Percentiles rank a stretch among this genome's conserved stretches.
Conservation (phyloP, 768 basidiomycete genomes). For the Royoungia palumana region DNA sequence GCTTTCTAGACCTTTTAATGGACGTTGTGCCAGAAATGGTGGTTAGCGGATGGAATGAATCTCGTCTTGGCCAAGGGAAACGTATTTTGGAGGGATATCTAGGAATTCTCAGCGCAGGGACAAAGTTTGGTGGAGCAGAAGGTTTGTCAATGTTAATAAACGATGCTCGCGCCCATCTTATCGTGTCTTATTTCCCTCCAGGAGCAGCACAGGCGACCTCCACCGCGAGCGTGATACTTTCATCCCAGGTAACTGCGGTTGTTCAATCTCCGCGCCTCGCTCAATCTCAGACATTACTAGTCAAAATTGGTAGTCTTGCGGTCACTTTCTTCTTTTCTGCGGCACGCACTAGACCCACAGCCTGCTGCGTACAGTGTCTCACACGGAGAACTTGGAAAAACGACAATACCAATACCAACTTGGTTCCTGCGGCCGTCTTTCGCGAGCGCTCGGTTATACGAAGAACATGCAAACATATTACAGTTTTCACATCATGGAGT, state of each 20-base stretch:
- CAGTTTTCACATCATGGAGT: slow-evolving; percentile 17
- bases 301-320: slow-evolving; percentile 75
- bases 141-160: slow-evolving; percentile 35
- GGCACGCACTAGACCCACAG: slow-evolving; percentile 37
- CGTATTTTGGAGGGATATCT: slow-evolving; percentile 78
- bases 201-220: slow-evolving; percentile 47
- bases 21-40: slow-evolving; percentile 65
- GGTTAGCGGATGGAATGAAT: slow-evolving; percentile 62
- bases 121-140: slow-evolving; percentile 54
- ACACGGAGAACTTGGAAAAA: slow-evolving; percentile 6
- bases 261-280: not conserved
- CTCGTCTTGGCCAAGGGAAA: slow-evolving; percentile 49
- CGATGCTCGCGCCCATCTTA: not conserved
- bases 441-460: slow-evolving; percentile 45
- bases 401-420: slow-evolving; percentile 36
- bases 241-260: slow-evolving; percentile 46
- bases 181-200: slow-evolving; percentile 1
- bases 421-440: slow-evolving; percentile 72
- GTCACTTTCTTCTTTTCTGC: slow-evolving; percentile 69
- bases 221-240: slow-evolving; percentile 62
- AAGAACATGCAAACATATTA: slow-evolving; percentile 50
- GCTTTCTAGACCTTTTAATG: slow-evolving; percentile 72
- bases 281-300: slow-evolving; percentile 35
- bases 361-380: slow-evolving; percentile 16
- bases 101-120: slow-evolving; percentile 69